Evolutionary conservation across 495 filamentous ascomycete genomes (phyloP), one percentile per base, ranked within the genome.

Genomic region (Aspergillus cavernicola): DNA sequence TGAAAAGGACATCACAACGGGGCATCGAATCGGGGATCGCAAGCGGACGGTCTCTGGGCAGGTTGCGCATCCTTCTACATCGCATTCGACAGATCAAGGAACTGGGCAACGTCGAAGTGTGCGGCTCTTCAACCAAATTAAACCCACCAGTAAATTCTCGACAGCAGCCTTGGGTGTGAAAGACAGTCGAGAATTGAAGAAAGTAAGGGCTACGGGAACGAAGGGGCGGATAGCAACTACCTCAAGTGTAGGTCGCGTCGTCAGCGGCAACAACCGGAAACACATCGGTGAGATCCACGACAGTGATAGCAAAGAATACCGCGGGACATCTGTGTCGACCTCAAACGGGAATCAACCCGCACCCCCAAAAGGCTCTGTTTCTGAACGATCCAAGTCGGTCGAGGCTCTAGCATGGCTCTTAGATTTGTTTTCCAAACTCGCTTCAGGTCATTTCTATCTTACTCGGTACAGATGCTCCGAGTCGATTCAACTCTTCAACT

Each of bases 11-110:
- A 54, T 65, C 16, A 65, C 68, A n/a, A 63, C 63, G 39, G 62
- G 62, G 4, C 57, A 64, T 20, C 62, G 66, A 45, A 57, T 70
- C 24, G 69, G 73, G 8, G 86, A 86, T 56, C 81, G 89, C 62
- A 96, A 95, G 70, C 80, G 91, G 53, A 95, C 90, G 5, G 79
- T 92, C 13, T 92, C 91, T 24, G 91, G 91, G 2, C 87, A 92
- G 59, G 81, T 82, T 12, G 82, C 87, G 8, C 82, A 87, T 56
- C 68, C 82, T 10, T 70, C 76, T 50, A 69, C 80, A 50, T 69
- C 66, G 12, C 77, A 78, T 37, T 64, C 76, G 8, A 44, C 52
- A 37, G 87, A 91, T 60, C 85, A 85, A 33, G 80, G 82, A 23
- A 83, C 84, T 33, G 84, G 85, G 7, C 85, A 87, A 54, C 78